Percentiles rank a stretch among this genome's conserved stretches.
Conservation (phyloP, 148 eudicot genomes). For the Tetragonia tetragonoides region DNA sequence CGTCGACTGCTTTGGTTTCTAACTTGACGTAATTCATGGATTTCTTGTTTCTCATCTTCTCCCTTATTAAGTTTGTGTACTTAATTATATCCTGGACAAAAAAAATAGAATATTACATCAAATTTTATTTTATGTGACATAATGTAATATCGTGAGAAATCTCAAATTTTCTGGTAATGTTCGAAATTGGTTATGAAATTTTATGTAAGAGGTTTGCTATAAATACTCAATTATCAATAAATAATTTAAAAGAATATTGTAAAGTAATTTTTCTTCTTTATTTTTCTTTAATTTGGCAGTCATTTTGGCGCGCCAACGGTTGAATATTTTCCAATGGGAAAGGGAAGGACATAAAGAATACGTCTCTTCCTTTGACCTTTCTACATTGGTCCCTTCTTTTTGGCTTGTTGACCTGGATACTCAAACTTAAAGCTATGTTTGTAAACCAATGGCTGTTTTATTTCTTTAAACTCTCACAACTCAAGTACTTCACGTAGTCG, state of each 20-base stretch:
- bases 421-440: not conserved
- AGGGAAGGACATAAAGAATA: not conserved
- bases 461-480: not conserved
- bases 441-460: not conserved
- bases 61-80: no score
- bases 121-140: no score
- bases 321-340: not conserved
- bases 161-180: no score
- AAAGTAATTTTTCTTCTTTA: no score
- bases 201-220: no score
- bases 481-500: not conserved
- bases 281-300: not conserved
- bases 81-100: no score
- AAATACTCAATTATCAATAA: no score
- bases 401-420: slow-evolving; percentile 1
- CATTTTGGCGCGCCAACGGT: not conserved
- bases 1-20: not conserved
- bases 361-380: slow-evolving; percentile 23
- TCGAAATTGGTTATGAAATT: no score
- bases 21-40: slow-evolving; percentile 27
- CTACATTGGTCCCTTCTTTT: not conserved
- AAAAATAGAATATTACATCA: no score
- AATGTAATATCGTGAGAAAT: no score
- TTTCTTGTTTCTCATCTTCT: slow-evolving; percentile 15
- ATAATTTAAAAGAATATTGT: no score